Base-by-base conservation (phyloP, 441 rosid species). In the Manihot esculenta region DNA sequence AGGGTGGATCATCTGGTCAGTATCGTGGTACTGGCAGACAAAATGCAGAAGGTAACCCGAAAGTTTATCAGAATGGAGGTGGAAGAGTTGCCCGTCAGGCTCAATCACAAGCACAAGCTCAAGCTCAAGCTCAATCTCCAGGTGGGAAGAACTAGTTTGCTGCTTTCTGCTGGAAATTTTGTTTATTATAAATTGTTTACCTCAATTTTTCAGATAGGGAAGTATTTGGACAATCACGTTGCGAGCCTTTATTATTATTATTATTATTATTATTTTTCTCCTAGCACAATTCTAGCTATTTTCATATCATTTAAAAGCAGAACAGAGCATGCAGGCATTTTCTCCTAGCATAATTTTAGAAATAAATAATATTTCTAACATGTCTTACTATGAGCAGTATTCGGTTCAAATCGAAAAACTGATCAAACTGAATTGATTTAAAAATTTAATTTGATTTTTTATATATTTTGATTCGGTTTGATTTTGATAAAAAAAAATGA, bases 51-150 rank as follows among this genome's bases (percentile, higher is more conserved):
- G 71, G 72, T 30, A 78, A 73, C 81, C 78, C 45, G 41, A 82
- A 79, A 53, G 73, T 76, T 47, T 65, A 77, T 68, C 90, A 86
- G 71, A 78, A 83, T 15, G 86, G 87, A 11, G 74, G 69, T 0
- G 81, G 77, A 64, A 42, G 81, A 69, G 70, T 49, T 59, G 79
- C 79, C 14, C 75, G 74, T 60, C 84, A 35, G 41, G 41, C 41
- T 2, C 41, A 35, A 6, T 4, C 41, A 35, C 41, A 35, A 7
- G 41, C 41, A 2, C 41, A 71, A 63, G 58, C 64, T 54, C 64
- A 69, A 66, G 72, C 61, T 20, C 66, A 65, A 48, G 26, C 26
- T n/a, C 23, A 49, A 61, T 59, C 62, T 56, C 56, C 71, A 62
- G 81, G 64, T 57, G 59, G 21, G 58, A 64, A 74, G 54, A 61